phyloP scores from a whole-genome alignment of 257 asterid species.

The Solanum dulcamara region DNA sequence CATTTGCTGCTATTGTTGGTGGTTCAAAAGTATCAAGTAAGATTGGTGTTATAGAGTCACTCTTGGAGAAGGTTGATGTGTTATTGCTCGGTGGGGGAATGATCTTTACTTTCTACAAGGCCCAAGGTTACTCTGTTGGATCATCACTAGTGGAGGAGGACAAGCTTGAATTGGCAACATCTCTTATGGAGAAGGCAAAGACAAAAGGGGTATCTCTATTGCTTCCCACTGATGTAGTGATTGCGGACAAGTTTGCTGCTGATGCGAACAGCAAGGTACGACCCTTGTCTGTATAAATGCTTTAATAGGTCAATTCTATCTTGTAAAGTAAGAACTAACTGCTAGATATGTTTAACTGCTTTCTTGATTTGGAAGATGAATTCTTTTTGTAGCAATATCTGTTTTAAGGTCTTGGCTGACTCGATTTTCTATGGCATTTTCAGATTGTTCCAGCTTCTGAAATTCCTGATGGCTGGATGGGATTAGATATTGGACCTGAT shows the following conservation, averaged over 20 bases:
- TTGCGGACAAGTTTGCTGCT: constrained; percentile 70
- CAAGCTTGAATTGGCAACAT: constrained; percentile 65
- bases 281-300: not conserved
- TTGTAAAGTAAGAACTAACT: not conserved
- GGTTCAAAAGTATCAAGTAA: constrained; percentile 76
- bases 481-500: constrained; percentile 79
- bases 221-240: constrained; percentile 67
- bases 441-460: constrained; percentile 67
- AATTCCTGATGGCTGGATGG: constrained; percentile 93
- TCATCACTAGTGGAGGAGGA: constrained; percentile 77
- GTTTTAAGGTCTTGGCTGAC: not conserved
- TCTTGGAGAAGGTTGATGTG: constrained; percentile 55
- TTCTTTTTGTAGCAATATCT: not conserved
- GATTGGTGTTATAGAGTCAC: constrained; percentile 63
- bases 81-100: constrained; percentile 83
- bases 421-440: not conserved
- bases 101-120: constrained; percentile 80
- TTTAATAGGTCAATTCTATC: not conserved
- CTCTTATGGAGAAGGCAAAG: constrained; percentile 71
- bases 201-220: constrained; percentile 60
- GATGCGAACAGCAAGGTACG: constrained; percentile 81
- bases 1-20: constrained; percentile 86
- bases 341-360: not conserved
- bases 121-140: constrained; percentile 69
- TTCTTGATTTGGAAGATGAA: not conserved